phyloP scores from a whole-genome alignment of 2,329 filamentous ascomycete species.

The Cercospora zeae-maydis region DNA sequence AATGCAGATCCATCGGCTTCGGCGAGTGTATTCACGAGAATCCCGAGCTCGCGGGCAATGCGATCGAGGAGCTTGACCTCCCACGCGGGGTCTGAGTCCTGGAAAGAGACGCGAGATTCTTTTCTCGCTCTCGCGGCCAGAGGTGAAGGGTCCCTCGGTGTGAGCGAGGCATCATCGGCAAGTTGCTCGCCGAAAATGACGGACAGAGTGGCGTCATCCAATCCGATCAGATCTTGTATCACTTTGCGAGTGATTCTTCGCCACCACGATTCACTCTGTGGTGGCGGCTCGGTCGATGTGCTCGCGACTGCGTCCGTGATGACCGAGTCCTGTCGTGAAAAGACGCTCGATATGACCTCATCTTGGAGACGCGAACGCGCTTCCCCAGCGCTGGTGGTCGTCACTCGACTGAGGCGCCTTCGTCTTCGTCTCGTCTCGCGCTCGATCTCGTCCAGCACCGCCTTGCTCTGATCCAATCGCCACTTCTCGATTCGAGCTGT shows the following conservation, averaged over 20 bases:
- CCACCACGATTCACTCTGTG: constrained; percentile 64
- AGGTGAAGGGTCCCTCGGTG: constrained; percentile 35
- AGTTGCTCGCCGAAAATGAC: constrained; percentile 82
- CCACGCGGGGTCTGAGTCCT: constrained; percentile 52
- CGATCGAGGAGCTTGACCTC: constrained; percentile 75
- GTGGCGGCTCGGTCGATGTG: constrained; percentile 33
- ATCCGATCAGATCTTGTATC: constrained; percentile 82
- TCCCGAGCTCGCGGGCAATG: constrained; percentile 80
- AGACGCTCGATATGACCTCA: constrained; percentile 16
- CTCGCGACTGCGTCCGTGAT: constrained; percentile 20
- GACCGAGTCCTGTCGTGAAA: constrained; percentile 29
- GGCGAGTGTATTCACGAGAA: constrained; percentile 76
- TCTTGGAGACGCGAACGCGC: constrained; percentile 19
- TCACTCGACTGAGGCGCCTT: constrained; percentile 60
- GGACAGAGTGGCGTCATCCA: constrained; percentile 79
- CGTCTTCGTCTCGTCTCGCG: constrained; percentile 66
- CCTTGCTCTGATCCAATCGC: constrained; percentile 84
- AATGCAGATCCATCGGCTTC: constrained; percentile 81
- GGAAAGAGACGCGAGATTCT: constrained; percentile 36
- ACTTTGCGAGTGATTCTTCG: constrained; percentile 78
- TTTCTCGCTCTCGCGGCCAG: constrained; percentile 30
- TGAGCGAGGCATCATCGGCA: constrained; percentile 42
- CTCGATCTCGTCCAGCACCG: constrained; percentile 83
- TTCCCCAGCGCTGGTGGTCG: constrained; percentile 28
- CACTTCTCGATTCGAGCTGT: constrained; percentile 84